Evolutionary conservation across 495 filamentous ascomycete species (phyloP).

Genomic region (Peziza echinospora): DNA sequence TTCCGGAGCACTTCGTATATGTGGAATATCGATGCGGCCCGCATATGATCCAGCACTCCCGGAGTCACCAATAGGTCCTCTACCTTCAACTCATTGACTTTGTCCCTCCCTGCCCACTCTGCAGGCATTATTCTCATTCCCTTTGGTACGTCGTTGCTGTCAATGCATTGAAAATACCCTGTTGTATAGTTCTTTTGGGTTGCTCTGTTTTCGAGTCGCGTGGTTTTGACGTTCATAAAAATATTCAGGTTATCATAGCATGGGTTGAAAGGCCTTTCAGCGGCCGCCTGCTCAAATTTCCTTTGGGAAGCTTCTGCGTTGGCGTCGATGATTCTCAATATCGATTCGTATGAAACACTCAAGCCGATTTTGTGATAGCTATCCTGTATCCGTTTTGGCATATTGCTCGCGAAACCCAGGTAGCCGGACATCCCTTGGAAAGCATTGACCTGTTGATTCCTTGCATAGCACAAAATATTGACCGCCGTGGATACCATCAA

Average conservation of each 20-base stretch:
- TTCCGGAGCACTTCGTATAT: too few species aligned
- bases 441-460: neutral
- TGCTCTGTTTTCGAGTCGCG: neutral
- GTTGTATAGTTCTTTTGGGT: neutral
- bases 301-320: neutral
- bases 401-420: neutral
- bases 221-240: neutral
- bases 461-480: neutral
- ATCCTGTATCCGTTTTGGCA: neutral
- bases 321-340: neutral
- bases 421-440: neutral
- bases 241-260: neutral
- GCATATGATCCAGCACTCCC: too few species aligned
- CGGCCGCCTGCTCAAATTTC: neutral
- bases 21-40: too few species aligned
- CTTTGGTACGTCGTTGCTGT: neutral
- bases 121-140: too few species aligned
- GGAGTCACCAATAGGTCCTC: too few species aligned
- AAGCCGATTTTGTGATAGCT: neutral
- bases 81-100: too few species aligned
- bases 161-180: neutral
- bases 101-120: too few species aligned
- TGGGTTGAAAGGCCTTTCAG: neutral
- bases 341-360: neutral
- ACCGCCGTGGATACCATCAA: neutral